Conservation (phyloP, 2,329 filamentous ascomycete genomes). For the Aspergillus pseudoterreus region DNA sequence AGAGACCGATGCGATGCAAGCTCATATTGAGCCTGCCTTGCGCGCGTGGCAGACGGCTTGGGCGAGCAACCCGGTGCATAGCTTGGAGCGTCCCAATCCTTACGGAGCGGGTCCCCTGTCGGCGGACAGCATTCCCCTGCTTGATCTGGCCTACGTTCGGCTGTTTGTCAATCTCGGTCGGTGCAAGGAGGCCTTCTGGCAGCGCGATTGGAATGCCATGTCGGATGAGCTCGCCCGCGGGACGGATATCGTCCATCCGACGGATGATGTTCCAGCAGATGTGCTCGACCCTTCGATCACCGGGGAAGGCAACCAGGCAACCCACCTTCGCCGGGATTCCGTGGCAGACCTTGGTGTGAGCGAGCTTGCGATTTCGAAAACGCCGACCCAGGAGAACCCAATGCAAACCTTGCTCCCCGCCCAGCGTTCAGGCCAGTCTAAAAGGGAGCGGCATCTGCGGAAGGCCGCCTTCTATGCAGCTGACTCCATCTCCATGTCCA, state of each 20-base stretch:
- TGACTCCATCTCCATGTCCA: conserved; percentile 83
- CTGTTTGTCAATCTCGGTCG: conserved; percentile 90
- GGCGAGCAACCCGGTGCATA: conserved; percentile 81
- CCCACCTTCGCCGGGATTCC: conserved; percentile 28
- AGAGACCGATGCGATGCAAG: conserved; percentile 93
- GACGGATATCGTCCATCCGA: conserved; percentile 69
- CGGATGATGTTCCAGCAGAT: conserved; percentile 45
- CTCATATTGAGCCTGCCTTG: conserved; percentile 88
- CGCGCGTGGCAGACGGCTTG: conserved; percentile 93
- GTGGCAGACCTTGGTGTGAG: conserved; percentile 34
- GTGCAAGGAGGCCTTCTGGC: conserved; percentile 91
- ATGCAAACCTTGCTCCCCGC: conserved; percentile 27
- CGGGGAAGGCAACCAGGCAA: conserved; percentile 9
- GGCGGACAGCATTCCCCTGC: conserved; percentile 82
- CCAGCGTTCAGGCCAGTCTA: conserved; percentile 47
- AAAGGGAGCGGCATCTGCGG: conserved; percentile 80
- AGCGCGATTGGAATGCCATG: conserved; percentile 88
- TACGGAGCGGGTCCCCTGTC: conserved; percentile 78
- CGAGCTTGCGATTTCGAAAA: conserved; percentile 36
- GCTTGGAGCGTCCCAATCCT: conserved; percentile 77
- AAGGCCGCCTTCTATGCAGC: conserved; percentile 96
- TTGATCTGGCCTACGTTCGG: conserved; percentile 88
- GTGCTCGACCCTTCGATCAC: conserved; percentile 27
- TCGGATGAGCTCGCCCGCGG: conserved; percentile 79
- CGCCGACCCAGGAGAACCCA: conserved; percentile 31